Conservation (phyloP, 2,329 filamentous ascomycete species). For the Cytospora chrysosperma region DNA sequence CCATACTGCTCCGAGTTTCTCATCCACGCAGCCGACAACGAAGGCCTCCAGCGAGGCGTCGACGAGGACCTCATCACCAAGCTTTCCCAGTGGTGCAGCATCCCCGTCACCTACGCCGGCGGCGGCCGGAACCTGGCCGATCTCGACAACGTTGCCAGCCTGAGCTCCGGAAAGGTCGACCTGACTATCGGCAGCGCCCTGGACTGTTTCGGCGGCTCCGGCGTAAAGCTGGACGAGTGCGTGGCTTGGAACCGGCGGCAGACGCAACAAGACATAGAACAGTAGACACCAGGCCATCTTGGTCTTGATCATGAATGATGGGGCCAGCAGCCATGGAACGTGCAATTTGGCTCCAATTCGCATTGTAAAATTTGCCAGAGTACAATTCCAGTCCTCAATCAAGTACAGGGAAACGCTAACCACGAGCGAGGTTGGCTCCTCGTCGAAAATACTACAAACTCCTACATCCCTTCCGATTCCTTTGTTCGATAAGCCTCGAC, state of each 20-base stretch:
- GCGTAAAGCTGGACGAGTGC: conserved; percentile 86
- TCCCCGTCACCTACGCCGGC: conserved; percentile 94
- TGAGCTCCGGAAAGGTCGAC: conserved; percentile 82
- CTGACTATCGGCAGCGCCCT: conserved; percentile 94
- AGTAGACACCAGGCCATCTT: background rate
- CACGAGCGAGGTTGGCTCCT: background rate
- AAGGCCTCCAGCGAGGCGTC: conserved; percentile 88
- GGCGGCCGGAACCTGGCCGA: conserved; percentile 84
- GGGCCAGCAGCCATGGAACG: background rate
- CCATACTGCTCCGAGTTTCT: conserved; percentile 96
- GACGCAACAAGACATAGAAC: conserved; percentile 21
- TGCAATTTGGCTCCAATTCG: conserved; percentile 7
- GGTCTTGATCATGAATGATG: background rate
- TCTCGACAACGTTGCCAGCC: conserved; percentile 73
- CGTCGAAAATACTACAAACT: background rate
- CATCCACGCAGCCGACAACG: conserved; percentile 95
- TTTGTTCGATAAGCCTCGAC: background rate
- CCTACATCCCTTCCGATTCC: background rate
- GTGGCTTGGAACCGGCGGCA: conserved; percentile 75
- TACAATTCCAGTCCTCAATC: conserved; percentile 17
- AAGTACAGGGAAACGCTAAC: conserved; percentile 15
- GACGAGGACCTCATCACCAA: conserved; percentile 78
- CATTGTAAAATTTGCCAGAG: conserved; percentile 7
- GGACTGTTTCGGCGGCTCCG: conserved; percentile 89
- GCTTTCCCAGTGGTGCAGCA: conserved; percentile 81